These are phyloP conservation scores for Coelastrella sp. DNA, from an alignment of 139 green algal genomes.

Conservation along the genomic window DNA sequence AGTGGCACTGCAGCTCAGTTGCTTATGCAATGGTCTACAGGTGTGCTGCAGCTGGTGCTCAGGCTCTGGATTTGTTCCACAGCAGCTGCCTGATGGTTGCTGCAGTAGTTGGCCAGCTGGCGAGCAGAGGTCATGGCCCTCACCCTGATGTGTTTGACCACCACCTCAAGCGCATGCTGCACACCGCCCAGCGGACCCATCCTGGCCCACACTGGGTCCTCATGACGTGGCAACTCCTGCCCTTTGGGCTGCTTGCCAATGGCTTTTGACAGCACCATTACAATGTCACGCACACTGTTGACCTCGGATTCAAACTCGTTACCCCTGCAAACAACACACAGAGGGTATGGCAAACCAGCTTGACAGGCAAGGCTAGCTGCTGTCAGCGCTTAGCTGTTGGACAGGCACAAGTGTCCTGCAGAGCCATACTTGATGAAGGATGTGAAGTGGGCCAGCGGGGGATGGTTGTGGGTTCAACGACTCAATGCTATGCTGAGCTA, in stretches of 20 bases:
- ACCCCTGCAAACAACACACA: background rate
- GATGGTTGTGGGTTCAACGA: background rate
- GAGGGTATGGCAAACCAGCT: no score
- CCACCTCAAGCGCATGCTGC: slow-evolving; percentile 26
- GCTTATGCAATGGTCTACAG: no score
- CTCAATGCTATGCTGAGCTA: background rate
- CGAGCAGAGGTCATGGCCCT: no score
- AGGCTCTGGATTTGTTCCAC: no score
- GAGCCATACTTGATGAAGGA: background rate
- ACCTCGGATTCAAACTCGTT: slow-evolving; percentile 29
- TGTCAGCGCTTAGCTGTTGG: background rate
- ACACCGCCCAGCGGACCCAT: slow-evolving; percentile 41
- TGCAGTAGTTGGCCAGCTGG: no score
- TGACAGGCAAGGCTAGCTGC: background rate
- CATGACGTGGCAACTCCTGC: slow-evolving; percentile 30
- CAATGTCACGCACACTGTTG: slow-evolving; percentile 2
- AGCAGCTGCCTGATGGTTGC: no score
- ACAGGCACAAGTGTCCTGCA: background rate
- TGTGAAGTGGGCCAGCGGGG: background rate
- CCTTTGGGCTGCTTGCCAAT: slow-evolving; percentile 6
- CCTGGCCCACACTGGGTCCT: slow-evolving; percentile 37
- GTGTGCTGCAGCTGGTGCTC: no score
- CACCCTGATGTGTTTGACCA: slow-evolving; percentile 39
- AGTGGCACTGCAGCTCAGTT: no score
- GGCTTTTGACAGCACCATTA: slow-evolving; percentile 42